phyloP scores from a whole-genome alignment of 2,329 filamentous ascomycete species.

The Chalaropsis ovoidea region DNA sequence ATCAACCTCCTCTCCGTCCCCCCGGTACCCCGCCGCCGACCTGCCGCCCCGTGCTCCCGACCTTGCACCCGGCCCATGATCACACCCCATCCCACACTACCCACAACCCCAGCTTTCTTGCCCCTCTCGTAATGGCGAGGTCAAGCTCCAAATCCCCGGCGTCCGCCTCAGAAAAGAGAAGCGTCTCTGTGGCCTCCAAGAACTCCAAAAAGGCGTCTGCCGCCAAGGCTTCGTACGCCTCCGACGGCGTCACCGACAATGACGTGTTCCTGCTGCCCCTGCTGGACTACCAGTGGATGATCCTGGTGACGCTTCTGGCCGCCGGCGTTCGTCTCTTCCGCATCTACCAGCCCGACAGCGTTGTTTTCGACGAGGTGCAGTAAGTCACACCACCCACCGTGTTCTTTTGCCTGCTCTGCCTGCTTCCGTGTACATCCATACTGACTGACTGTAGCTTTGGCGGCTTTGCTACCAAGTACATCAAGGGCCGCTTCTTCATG shows the following conservation, averaged over 20 bases:
- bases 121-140: conserved; percentile 16
- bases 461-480: conserved; percentile 96
- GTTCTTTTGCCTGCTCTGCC: background rate
- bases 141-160: conserved; percentile 18
- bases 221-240: conserved; percentile 50
- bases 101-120: background rate
- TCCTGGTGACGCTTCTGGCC: conserved; percentile 62
- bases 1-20: background rate
- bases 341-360: conserved; percentile 91
- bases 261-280: conserved; percentile 80
- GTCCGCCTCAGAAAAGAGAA: background rate
- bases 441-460: conserved; percentile 58
- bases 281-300: conserved; percentile 71
- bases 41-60: background rate
- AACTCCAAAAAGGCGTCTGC: conserved; percentile 10
- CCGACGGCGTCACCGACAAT: conserved; percentile 74
- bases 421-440: background rate
- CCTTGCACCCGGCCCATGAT: background rate
- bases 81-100: background rate
- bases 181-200: background rate
- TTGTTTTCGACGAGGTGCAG: conserved; percentile 99
- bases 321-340: conserved; percentile 78
- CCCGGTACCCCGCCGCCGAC: background rate
- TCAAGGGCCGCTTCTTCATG: conserved; percentile 99
- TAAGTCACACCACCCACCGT: conserved; percentile 43